Base-by-base conservation (phyloP, 805 yeast genomes). In the Starmerella apicola region DNA sequence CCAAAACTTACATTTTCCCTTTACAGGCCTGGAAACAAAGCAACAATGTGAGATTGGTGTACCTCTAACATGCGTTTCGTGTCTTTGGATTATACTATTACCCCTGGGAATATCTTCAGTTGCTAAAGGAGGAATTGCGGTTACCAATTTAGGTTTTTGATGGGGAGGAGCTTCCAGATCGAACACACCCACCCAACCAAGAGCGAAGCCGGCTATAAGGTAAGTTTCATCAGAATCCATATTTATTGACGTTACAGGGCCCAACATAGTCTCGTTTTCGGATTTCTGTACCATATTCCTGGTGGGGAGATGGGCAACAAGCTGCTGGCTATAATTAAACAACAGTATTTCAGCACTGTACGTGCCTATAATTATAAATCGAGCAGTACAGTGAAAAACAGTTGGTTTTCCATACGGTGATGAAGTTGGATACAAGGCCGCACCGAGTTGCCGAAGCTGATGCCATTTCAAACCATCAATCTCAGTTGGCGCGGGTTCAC, bases 121-220 rank as follows among this genome's bases (percentile, higher is more conserved):
- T 41, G 50, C 32, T 37, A 40, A 19, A 55, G 57, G 23, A 18
- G 13, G 21, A 13, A 41, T 37, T 10, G 33, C 6, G 3, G 38
- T 15, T 31, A 45, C 36, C 9, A 37, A 31, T 13, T 26, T 17
- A 4, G 44, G 34, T 15, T 12, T 25, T 5, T 22, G 20, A 4
- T 15, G 23, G 3, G 43, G 41, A 12, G 46, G 43, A 4, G 36
- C 30, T 10, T 55, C 58, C 21, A 78, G 49, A 45, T 81, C 76
- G 94, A 95, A 88, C 2, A 81, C 49, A 22, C 68, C 61, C 2
- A 86, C 67, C 39, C 64, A 65, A 0, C 96, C 97, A 18, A 67
- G 60, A 4, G 65, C 62, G 48, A 70, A 74, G 1, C 94, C 94
- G 0, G 76, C 78, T 0, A 80, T 83, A 3, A 84, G 46, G 51